These are phyloP conservation scores for Suillus bovinus DNA, from an alignment of 768 basidiomycete genomes.

Conservation along the genomic window DNA sequence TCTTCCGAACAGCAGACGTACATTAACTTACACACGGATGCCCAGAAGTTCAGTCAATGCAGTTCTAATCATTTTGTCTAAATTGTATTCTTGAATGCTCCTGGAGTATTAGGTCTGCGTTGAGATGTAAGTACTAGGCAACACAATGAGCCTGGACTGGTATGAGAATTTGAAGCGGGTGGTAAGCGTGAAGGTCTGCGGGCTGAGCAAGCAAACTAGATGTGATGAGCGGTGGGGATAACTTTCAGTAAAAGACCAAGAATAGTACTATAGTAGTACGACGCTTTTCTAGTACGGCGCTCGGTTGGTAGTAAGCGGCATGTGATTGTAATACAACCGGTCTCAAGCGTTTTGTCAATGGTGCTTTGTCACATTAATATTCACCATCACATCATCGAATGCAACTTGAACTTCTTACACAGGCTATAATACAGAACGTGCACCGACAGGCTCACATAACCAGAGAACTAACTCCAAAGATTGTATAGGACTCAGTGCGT, in stretches of 20 bases:
- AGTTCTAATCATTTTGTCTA: slow-evolving; percentile 44
- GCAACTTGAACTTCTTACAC: neutral
- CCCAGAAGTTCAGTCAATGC: slow-evolving; percentile 62
- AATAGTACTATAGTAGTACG: too few relatives aligned
- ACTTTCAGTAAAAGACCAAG: too few relatives aligned
- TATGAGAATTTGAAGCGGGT: neutral
- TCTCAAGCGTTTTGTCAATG: too few relatives aligned
- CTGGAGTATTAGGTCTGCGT: neutral
- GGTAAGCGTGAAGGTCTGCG: neutral
- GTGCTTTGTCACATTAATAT: too few relatives aligned
- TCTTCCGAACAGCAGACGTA: neutral
- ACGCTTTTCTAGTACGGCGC: too few relatives aligned
- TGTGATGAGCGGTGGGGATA: neutral
- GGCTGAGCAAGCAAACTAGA: neutral
- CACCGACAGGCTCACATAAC: neutral
- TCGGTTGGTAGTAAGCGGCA: too few relatives aligned
- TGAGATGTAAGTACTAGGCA: neutral
- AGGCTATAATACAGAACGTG: neutral
- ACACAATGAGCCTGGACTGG: neutral
- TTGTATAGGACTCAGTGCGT: neutral
- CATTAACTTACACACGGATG: slow-evolving; percentile 59
- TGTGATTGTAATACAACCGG: slow-evolving; percentile 1
- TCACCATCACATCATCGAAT: neutral
- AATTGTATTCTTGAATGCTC: neutral
- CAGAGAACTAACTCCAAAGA: neutral